These are phyloP conservation scores for Phytophthora boehmeriae DNA, from an alignment of 352 stramenopile genomes.

Conservation along the genomic window DNA sequence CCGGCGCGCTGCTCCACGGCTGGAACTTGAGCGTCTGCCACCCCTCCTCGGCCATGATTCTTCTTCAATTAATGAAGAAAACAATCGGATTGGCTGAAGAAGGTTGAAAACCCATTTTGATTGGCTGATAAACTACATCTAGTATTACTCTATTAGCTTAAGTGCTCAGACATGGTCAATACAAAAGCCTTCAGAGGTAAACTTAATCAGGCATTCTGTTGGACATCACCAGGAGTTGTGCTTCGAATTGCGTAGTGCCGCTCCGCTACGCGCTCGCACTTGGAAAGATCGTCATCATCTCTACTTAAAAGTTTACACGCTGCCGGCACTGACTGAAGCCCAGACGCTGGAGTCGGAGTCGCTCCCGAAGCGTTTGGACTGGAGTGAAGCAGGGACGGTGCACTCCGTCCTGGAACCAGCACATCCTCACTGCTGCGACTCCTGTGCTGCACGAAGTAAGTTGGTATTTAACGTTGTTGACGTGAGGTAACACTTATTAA, in stretches of 20 bases:
- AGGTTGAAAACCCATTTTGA: no score
- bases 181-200: no score
- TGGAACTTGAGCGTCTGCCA: constrained; percentile 79
- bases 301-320: constrained; percentile 38
- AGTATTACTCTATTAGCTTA: no score
- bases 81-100: no score
- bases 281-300: constrained; percentile 47
- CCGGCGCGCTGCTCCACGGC: constrained; percentile 78
- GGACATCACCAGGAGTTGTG: no score
- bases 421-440: constrained; percentile 79
- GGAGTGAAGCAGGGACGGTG: constrained; percentile 70
- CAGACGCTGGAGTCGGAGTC: constrained; percentile 45
- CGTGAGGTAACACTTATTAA: no score
- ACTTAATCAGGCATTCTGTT: no score
- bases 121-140: no score
- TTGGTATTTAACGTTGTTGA: no score
- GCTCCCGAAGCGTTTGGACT: constrained; percentile 80
- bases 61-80: not conserved
- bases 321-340: constrained; percentile 33
- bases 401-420: constrained; percentile 75
- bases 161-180: no score
- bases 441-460: constrained; percentile 77
- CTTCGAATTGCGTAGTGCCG: constrained; percentile 11
- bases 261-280: constrained; percentile 42
- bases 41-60: constrained; percentile 7